Base-by-base conservation (phyloP, 2,329 filamentous ascomycete genomes). In the Tricladium varicosporioides region DNA sequence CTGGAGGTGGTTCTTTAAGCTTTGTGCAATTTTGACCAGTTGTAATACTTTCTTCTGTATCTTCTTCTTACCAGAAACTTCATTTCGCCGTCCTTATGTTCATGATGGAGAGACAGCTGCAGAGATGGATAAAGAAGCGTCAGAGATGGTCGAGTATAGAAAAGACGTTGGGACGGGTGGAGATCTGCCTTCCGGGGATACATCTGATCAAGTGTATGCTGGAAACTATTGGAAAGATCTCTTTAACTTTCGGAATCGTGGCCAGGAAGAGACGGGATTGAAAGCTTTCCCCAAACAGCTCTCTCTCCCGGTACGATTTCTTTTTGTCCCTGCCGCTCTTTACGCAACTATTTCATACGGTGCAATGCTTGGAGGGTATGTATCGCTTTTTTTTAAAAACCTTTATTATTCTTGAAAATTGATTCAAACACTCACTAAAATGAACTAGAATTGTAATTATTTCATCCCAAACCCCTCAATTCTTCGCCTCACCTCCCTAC, bases 1-100 rank as follows among this genome's bases (percentile, higher is more conserved):
- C n/a, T 73, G 72, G 72, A 62, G 72, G 11, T 74, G 71, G 71
- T 72, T 71, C 53, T 73, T 72, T 57, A 71, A 70, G 31, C 63
- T 73, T 16, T 69, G 67, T 47, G 56, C 67, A 3, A 73, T 73
- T 40, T 55, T 73, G 11, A 66, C 59, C 13, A 67, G 61, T 1
- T 59, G 65, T 16, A 72, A 73, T 54, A 52, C 72, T 2, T 53
- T 69, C 31, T 22, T 51, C 7, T 67, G 66, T 7, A 63, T 73
- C n/a, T 65, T 73, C 56, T 58, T 72, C n/a, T 60, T 72, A 5
- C 72, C 71, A 1, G 72, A 74, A 52, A 74, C 71, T 2, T 65
- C 64, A 19, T 73, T 69, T 43, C 53, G 63, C 16, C 60, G 64
- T 33, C 49, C 50, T 40, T 27, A 27, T 27, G 22, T 68, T 22